A percentile compares a stretch with the other conserved stretches of the same genome.
These are phyloP conservation scores for Coemansia sp. DNA, from an alignment of 192 early-diverging fungal genomes.

Conservation along the genomic window DNA sequence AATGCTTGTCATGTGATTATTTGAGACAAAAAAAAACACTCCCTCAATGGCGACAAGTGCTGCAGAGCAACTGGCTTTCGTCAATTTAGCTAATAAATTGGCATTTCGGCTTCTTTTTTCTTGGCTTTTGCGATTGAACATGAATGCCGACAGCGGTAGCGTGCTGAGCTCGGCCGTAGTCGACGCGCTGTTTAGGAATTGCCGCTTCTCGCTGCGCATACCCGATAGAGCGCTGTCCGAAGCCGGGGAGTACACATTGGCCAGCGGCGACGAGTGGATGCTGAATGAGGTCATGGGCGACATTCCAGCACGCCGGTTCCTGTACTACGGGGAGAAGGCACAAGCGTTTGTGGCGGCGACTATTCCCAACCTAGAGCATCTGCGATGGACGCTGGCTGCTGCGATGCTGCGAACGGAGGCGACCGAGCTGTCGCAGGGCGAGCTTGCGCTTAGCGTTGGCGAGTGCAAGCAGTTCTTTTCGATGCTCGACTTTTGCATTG, in stretches of 20 bases:
- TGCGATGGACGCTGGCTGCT: constrained; percentile 32
- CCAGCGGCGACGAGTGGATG: constrained; percentile 7
- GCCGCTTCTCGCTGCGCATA: constrained; percentile 40
- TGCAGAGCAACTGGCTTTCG: too few relatives aligned
- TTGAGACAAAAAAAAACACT: too few relatives aligned
- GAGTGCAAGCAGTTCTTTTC: constrained; percentile 33
- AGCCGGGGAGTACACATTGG: background rate
- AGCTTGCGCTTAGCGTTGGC: constrained; percentile 24
- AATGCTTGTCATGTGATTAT: background rate
- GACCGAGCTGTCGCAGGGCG: constrained; percentile 7
- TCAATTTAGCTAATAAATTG: background rate
- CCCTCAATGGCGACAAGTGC: too few relatives aligned
- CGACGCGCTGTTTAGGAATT: constrained; percentile 39
- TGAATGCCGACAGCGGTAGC: background rate
- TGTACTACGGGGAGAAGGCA: constrained; percentile 37
- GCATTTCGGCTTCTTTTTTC: background rate
- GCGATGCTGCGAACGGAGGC: constrained; percentile 29
- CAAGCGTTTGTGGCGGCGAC: constrained; percentile 31
- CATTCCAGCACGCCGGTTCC: constrained; percentile 13
- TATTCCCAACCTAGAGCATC: constrained; percentile 44
- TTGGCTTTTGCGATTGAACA: background rate
- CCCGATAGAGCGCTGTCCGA: constrained; percentile 10
- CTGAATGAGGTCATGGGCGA: constrained; percentile 23
- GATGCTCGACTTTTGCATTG: constrained; percentile 16
- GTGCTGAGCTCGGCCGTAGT: constrained; percentile 4